These are phyloP conservation scores for Neurospora sublineolata DNA, from an alignment of 495 filamentous ascomycete species.

Conservation along the genomic window DNA sequence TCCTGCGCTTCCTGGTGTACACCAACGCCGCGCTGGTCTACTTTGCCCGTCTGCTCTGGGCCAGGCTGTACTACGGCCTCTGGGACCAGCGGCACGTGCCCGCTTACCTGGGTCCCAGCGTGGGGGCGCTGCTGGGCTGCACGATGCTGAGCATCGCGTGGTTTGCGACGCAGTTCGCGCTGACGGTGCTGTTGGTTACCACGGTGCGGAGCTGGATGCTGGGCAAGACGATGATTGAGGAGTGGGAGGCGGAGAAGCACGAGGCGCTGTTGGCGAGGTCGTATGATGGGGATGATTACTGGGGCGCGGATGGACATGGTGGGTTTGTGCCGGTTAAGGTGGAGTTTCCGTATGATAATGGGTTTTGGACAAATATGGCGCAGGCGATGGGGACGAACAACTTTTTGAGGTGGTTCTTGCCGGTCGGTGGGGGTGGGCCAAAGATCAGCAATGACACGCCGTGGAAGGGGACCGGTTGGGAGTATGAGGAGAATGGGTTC, in stretches of 20 bases:
- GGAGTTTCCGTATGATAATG: constrained; percentile 90
- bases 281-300: constrained; percentile 36
- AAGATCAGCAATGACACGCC: constrained; percentile 9
- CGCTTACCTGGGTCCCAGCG: constrained; percentile 68
- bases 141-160: constrained; percentile 53
- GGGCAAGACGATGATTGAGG: constrained; percentile 73
- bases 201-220: constrained; percentile 29
- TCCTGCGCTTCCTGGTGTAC: constrained; percentile 78
- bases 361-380: constrained; percentile 72
- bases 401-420: constrained; percentile 53
- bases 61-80: constrained; percentile 45
- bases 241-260: constrained; percentile 87
- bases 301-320: constrained; percentile 36
- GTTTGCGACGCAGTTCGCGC: constrained; percentile 50
- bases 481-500: constrained; percentile 76
- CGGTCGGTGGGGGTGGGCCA: constrained; percentile 30
- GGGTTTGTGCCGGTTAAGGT: constrained; percentile 36
- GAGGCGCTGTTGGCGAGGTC: constrained; percentile 56
- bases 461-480: constrained; percentile 38
- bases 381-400: constrained; percentile 84
- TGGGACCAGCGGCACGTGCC: constrained; percentile 59
- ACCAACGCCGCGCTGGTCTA: constrained; percentile 55
- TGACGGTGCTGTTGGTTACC: constrained; percentile 51
- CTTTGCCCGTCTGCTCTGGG: constrained; percentile 47
- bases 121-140: constrained; percentile 50